Base-by-base conservation (phyloP, 805 yeast genomes). In the Kockiozyma suomiensis region DNA sequence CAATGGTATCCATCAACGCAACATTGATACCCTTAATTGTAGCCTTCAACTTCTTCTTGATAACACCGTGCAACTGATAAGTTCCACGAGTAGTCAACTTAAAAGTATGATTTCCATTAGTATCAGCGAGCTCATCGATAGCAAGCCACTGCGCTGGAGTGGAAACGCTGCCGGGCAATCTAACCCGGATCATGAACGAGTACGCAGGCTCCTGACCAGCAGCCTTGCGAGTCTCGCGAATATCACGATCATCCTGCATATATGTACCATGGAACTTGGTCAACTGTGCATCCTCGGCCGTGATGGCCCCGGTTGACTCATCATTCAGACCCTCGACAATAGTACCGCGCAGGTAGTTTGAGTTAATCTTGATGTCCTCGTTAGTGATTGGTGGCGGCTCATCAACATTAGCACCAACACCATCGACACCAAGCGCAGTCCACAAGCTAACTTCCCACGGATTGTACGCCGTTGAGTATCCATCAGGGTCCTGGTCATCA, bases 261-360 rank as follows among this genome's bases (percentile, higher is more conserved):
- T 93, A 93, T 68, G 91, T 90, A 77, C 98, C 98, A 75, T 93
- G 98, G 84, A 93, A 93, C 76, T 93, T 93, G 67, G 97, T 91
- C 74, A 93, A 76, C 76, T 92, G 97, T 76, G 91, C 96, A 75
- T 91, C 97, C 59, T 83, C 83, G 13, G 97, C 94, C 66, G 87
- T 82, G 66, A 93, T 88, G 15, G 97, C 92, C 65, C 97, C 97
- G 8, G 98, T 93, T 3, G 90, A 80, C 58, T 81, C 81, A 73
- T 93, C 97, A 58, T 74, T 71, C 61, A 93, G 81, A 38, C 93
- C 97, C 74, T 88, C 96, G 37, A 83, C 92, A 74, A 93, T 92
- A 0, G 96, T 90, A 70, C 98, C 98, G 76, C 98, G 86, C 69
- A 93, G 81, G 78, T 77, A 93, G 75, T 93, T 82, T 10, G 97